phyloP scores from a whole-genome alignment of 2,329 filamentous ascomycete genomes.

The Cladosporium sp. region DNA sequence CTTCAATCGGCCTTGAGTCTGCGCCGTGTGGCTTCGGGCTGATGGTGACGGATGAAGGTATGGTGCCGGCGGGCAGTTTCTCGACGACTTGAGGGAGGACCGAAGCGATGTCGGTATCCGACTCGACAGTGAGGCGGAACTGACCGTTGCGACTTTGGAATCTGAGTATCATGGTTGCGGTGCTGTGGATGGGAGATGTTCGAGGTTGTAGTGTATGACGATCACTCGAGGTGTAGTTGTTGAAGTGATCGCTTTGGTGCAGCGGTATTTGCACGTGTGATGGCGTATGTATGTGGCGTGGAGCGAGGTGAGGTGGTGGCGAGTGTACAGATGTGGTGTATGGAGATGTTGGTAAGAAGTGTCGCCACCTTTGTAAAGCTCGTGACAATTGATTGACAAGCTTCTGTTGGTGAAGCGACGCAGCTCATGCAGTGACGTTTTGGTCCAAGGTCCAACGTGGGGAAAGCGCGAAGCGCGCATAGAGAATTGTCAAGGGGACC shows the following conservation, averaged over 20 bases:
- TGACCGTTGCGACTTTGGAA: slow-evolving; percentile 92
- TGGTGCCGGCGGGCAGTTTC: slow-evolving; percentile 58
- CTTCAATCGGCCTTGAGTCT: slow-evolving; percentile 54
- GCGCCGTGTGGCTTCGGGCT: slow-evolving; percentile 63
- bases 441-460: neutral
- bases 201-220: neutral
- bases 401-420: neutral
- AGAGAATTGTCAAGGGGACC: neutral
- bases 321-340: neutral
- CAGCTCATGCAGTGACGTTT: neutral
- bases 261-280: neutral
- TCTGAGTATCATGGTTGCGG: slow-evolving; percentile 71
- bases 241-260: neutral
- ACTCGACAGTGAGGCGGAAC: slow-evolving; percentile 77
- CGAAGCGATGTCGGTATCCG: slow-evolving; percentile 68
- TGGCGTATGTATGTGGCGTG: neutral
- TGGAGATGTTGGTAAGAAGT: neutral
- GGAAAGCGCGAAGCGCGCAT: neutral
- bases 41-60: slow-evolving; percentile 57
- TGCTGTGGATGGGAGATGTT: slow-evolving; percentile 11
- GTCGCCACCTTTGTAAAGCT: neutral
- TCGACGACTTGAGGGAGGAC: slow-evolving; percentile 58
- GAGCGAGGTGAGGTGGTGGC: neutral
- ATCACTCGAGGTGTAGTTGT: neutral
- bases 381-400: neutral